These are phyloP conservation scores for Apiospora pterosperma DNA, from an alignment of 2,329 filamentous ascomycete species.

Conservation along the genomic window DNA sequence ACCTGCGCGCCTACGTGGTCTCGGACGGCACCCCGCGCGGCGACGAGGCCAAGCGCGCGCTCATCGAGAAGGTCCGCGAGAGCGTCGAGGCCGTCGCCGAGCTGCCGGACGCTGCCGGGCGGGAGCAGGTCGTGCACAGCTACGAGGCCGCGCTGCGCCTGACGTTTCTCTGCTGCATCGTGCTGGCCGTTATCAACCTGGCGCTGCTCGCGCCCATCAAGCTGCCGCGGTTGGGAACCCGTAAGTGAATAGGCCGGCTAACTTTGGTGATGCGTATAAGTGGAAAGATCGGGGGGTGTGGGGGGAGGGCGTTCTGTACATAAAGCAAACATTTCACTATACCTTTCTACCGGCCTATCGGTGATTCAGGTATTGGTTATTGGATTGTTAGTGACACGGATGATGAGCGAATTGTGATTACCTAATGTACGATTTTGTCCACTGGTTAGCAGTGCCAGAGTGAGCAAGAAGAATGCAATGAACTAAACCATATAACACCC, in stretches of 20 bases:
- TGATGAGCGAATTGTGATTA: too few relatives aligned
- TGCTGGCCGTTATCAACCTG: conserved; percentile 45
- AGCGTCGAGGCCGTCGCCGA: conserved; percentile 52
- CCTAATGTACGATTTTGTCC: too few relatives aligned
- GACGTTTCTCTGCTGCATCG: conserved; percentile 41
- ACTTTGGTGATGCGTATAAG: too few relatives aligned
- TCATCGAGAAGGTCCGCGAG: conserved; percentile 49
- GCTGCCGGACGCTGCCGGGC: conserved; percentile 36
- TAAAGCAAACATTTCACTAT: too few relatives aligned
- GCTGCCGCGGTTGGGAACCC: conserved; percentile 48
- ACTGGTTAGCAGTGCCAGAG: too few relatives aligned
- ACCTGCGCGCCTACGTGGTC: conserved; percentile 56
- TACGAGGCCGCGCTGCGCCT: conserved; percentile 50
- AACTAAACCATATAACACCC: too few relatives aligned
- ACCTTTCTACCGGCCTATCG: too few relatives aligned
- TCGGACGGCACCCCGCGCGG: background rate
- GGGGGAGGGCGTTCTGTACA: too few relatives aligned
- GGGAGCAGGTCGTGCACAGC: conserved; percentile 51
- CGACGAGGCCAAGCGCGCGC: conserved; percentile 50
- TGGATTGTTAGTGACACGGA: too few relatives aligned
- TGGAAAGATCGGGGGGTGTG: too few relatives aligned
- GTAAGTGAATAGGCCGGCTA: conserved; percentile 29
- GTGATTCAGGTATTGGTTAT: too few relatives aligned
- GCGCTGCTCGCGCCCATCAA: conserved; percentile 47
- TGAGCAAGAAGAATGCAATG: too few relatives aligned